Base-by-base conservation (phyloP, 306 rosid species). In the Rubus idaeus region DNA sequence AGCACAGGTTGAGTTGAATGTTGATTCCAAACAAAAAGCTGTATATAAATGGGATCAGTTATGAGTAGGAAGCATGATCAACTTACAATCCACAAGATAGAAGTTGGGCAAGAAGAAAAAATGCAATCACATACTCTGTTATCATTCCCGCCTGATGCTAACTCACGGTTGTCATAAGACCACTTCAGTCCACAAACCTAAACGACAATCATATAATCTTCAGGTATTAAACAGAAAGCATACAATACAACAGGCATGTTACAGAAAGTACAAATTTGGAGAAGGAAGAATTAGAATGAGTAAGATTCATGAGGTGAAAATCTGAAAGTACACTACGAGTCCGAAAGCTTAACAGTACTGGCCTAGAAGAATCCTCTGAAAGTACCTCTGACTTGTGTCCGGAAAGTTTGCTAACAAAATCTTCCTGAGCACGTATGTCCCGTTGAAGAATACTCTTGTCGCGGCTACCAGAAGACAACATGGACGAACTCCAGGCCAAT, bases 61-160 rank as follows among this genome's bases (percentile, higher is more conserved):
- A 77, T 37, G 51, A 76, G 35, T 55, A 75, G 74, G 60, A 76
- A n/a, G 83, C 79, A 30, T 46, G 53, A 80, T 78, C 64, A 26
- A 77, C 70, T 80, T 71, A 76, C 37, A 58, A 35, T 4, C 52
- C 72, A 77, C 67, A 57, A 73, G 63, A 71, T 13, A 71, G 12
- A 65, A 77, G 73, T 75, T 61, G 13, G 30, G 39, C 63, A 68
- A 57, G 18, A 68, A 70, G 26, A 66, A 60, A 16, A 55, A 76
- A 78, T 53, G 72, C 62, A 44, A 75, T 73, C 67, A 70, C 97
- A 57, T 92, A 96, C 99, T 82, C 91, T 86, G 60, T 96, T 96
- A 87, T 96, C 99, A 80, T 96, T 96, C 78, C 99, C 99, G 0
- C 99, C 98, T 4, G 99, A 96, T 86, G 99, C 99, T 78, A 96